Evolutionary conservation across 129 eudicot genomes (phyloP), one percentile per base, ranked within the genome.

Genomic region (Silybum marianum): DNA sequence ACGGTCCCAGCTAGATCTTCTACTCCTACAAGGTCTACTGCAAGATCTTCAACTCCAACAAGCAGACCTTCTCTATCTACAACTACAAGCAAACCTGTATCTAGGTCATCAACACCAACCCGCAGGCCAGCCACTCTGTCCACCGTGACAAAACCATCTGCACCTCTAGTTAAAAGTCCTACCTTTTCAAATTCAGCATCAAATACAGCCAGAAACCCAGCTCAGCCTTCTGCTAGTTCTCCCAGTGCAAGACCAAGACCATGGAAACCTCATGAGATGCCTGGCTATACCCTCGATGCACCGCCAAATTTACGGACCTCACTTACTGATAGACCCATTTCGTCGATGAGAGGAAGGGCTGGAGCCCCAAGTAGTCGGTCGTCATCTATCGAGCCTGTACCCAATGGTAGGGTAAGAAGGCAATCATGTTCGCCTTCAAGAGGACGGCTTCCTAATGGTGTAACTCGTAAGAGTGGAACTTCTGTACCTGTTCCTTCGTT

Each of bases 191-290:
- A 60, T 75, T 62, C 80, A 51, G 88, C 63, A 18, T 24, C 88
- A 11, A 58, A 79, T 69, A 70, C 85, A 28, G 71, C 81, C 71
- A 89, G 71, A 76, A 84, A 89, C 82, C 73, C 85, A 1, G 87
- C 39, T 25, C 86, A 84, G 7, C 75, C 88, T 22, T 89, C 89
- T 67, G 81, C 89, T 73, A 79, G 75, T 76, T 92, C 99, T 40
- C 97, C 97, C 6, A 83, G 86, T 1, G 91, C 88, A 75, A 89
- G 91, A 85, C 94, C 97, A 30, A 85, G 88, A 86, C 91, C 93
- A 23, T 92, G 96, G 99, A 92, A 95, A 78, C 99, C 99, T 38
- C 90, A 97, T 28, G 97, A 92, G 63, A 95, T 95, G 97, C 99
- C 99, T 11, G 99, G 99, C n/a, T 92, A 87, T 69, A 89, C 97